phyloP scores from a whole-genome alignment of 345 rosid species.

The Syzygium aromaticum region DNA sequence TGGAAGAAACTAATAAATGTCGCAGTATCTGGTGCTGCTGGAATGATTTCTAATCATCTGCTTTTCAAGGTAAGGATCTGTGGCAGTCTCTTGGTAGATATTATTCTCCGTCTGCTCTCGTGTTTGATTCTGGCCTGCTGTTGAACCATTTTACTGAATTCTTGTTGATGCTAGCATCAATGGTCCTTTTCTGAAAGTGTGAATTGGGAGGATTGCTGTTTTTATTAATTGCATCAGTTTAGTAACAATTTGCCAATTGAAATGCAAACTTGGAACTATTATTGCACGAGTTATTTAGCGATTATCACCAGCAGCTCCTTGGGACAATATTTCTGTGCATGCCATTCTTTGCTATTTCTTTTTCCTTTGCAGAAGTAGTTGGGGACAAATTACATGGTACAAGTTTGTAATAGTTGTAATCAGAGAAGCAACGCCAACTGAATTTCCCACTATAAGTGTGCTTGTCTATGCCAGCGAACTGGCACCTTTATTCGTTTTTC shows the following conservation, averaged over 20 bases:
- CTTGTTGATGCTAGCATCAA: background rate
- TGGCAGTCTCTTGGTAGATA: background rate
- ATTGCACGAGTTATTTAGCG: background rate
- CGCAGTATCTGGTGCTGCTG: constrained; percentile 95
- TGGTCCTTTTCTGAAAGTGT: background rate
- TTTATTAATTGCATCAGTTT: background rate
- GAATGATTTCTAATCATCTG: constrained; percentile 92
- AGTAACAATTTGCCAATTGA: background rate
- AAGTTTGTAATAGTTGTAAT: background rate
- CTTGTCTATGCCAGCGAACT: background rate
- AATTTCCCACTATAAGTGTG: background rate
- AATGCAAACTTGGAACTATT: background rate
- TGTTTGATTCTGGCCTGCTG: background rate
- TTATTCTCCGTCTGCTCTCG: background rate
- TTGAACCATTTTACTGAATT: background rate
- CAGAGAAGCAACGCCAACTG: background rate
- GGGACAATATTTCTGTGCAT: background rate
- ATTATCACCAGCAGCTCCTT: background rate
- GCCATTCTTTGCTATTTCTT: background rate
- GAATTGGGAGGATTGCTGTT: background rate
- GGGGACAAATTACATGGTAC: background rate
- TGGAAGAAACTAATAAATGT: constrained; percentile 82
- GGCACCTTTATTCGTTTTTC: background rate
- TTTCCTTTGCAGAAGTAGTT: background rate
- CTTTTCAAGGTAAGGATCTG: constrained; percentile 71